A percentile compares a stretch with the other conserved stretches of the same genome.
Evolutionary conservation across 495 filamentous ascomycete genomes (phyloP).

Genomic region (Daldinia decipiens): DNA sequence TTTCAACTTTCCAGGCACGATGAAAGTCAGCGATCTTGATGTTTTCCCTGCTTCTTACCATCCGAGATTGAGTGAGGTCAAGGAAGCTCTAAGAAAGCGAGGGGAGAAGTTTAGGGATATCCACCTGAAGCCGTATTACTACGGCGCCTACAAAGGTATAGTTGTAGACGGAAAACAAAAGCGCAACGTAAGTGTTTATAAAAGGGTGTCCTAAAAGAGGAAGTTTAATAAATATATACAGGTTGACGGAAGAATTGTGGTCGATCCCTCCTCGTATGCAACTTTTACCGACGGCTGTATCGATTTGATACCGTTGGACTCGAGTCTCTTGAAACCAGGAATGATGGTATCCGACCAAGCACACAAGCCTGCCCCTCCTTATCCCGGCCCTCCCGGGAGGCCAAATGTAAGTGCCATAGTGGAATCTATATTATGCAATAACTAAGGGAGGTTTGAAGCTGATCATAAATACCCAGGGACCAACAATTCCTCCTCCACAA

Average conservation of each 20-base stretch:
- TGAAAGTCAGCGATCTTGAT: conserved; percentile 63
- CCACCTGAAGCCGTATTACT: conserved; percentile 67
- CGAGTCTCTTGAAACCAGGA: conserved; percentile 23
- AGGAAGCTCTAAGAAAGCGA: conserved; percentile 53
- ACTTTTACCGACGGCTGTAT: conserved; percentile 25
- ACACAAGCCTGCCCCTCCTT: conserved; percentile 3
- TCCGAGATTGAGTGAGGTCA: conserved; percentile 53
- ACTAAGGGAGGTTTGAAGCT: not conserved
- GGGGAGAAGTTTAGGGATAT: conserved; percentile 60
- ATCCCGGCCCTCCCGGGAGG: not conserved
- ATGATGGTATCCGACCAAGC: conserved; percentile 24
- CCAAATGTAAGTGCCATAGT: not conserved
- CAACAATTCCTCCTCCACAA: not conserved
- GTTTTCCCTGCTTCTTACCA: conserved; percentile 69
- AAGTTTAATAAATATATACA: conserved; percentile 2
- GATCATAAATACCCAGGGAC: not conserved
- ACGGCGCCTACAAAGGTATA: conserved; percentile 68
- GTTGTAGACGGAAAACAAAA: conserved; percentile 48
- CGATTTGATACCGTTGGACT: conserved; percentile 19
- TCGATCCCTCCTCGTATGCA: conserved; percentile 34
- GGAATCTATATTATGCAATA: not conserved
- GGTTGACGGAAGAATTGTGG: conserved; percentile 43
- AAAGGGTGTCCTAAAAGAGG: not conserved
- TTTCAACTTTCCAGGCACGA: conserved; percentile 64
- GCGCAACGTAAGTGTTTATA: conserved; percentile 13